phyloP scores from a whole-genome alignment of 2,329 filamentous ascomycete genomes.

The Fusarium caatingaense region DNA sequence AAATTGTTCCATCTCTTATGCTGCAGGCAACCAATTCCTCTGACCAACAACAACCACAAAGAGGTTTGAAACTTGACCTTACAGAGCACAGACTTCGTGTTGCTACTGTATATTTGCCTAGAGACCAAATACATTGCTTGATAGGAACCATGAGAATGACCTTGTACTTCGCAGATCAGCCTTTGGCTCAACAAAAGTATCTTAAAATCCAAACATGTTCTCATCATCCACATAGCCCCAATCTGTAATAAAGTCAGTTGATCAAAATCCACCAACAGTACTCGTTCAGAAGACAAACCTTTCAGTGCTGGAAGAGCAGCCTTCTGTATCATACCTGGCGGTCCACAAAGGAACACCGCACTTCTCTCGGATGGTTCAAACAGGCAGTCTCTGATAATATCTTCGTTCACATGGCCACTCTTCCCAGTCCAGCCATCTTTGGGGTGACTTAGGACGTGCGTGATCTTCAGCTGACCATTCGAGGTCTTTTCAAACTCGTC shows the following conservation, averaged over 20 bases:
- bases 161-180: too few relatives aligned
- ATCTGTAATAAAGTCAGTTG: neutral
- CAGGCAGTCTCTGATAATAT: neutral
- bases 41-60: neutral
- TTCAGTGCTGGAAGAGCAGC: neutral
- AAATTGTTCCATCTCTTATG: neutral
- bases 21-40: neutral
- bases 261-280: rapidly evolving
- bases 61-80: neutral
- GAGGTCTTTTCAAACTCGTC: neutral
- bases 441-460: neutral
- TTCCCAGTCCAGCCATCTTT: neutral
- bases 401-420: neutral
- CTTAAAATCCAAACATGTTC: neutral
- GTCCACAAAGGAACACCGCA: neutral
- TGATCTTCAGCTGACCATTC: neutral
- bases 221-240: neutral
- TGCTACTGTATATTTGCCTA: too few relatives aligned
- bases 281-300: neutral
- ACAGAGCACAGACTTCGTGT: neutral
- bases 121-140: rapidly evolving
- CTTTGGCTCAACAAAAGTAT: neutral
- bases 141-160: too few relatives aligned
- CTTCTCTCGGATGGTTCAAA: neutral
- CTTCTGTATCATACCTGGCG: neutral